A percentile compares a stretch with the other conserved stretches of the same genome.
phyloP scores from a whole-genome alignment of 2,329 filamentous ascomycete genomes.

The Xylariales sp. region DNA sequence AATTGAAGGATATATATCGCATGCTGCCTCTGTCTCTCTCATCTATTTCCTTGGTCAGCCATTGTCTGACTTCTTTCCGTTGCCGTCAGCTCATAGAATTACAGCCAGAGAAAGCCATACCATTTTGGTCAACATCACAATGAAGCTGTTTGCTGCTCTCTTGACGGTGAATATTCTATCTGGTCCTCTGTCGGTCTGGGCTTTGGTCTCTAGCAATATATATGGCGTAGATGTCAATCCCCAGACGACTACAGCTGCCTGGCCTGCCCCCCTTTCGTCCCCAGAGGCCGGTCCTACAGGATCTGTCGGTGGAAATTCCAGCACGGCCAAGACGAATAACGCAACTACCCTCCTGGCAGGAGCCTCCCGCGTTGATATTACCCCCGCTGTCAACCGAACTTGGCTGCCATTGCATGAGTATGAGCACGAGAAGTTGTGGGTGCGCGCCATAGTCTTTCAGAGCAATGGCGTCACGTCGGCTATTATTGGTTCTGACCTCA shows the following conservation, averaged over 20 bases:
- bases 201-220: not conserved
- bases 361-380: not conserved
- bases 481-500: not conserved
- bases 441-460: not conserved
- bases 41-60: too few species aligned
- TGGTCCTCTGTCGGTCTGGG: not conserved
- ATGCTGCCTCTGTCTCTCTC: too few species aligned
- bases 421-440: not conserved
- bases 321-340: not conserved
- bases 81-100: too few species aligned
- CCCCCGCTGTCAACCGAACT: not conserved
- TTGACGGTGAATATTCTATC: not conserved
- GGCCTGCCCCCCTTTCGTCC: not conserved
- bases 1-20: too few species aligned
- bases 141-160: not conserved
- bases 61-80: too few species aligned
- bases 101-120: too few species aligned
- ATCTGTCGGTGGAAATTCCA: not conserved
- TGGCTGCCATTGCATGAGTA: not conserved
- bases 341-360: not conserved
- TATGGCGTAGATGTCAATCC: not conserved
- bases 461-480: not conserved
- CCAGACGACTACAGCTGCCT: not conserved
- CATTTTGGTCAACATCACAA: too few species aligned
- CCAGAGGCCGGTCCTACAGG: too few species aligned